Evolutionary conservation across 345 rosid species (phyloP).

Genomic region (Citrus sp.): DNA sequence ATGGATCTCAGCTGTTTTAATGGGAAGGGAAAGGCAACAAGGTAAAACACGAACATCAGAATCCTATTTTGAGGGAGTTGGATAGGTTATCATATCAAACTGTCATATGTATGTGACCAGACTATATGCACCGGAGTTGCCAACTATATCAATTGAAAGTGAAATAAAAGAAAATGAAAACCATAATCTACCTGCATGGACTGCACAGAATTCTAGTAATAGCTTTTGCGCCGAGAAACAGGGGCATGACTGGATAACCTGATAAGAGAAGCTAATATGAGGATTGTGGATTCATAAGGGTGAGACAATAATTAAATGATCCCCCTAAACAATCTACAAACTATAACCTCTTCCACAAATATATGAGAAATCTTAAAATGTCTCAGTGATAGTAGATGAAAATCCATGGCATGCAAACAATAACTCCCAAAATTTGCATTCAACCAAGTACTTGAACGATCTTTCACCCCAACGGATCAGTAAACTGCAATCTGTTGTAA

Average conservation of each 20-base stretch:
- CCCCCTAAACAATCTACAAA: neutral
- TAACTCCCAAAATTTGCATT: neutral
- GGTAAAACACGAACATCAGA: constrained; percentile 78
- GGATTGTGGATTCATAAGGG: constrained; percentile 20
- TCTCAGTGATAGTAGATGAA: neutral
- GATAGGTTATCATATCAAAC: constrained; percentile 53
- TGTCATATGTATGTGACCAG: constrained; percentile 28
- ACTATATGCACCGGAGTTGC: constrained; percentile 31
- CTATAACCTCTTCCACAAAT: constrained; percentile 1
- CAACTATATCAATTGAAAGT: constrained; percentile 8
- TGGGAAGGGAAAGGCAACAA: constrained; percentile 77
- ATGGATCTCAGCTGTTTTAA: constrained; percentile 81
- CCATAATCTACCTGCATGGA: constrained; percentile 43
- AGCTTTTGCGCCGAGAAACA: constrained; percentile 77
- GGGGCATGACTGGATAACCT: constrained; percentile 87
- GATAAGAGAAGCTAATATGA: constrained; percentile 48
- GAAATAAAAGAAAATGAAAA: constrained; percentile 20
- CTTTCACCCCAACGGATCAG: neutral
- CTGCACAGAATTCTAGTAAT: constrained; percentile 63
- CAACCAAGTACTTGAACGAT: neutral
- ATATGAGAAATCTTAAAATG: neutral
- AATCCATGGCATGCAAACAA: constrained; percentile 11
- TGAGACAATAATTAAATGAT: constrained; percentile 1
- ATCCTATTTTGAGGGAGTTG: constrained; percentile 50
- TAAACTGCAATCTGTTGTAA: neutral